phyloP scores from a whole-genome alignment of 208 protist species.

The Trypanosoma cruzi region DNA sequence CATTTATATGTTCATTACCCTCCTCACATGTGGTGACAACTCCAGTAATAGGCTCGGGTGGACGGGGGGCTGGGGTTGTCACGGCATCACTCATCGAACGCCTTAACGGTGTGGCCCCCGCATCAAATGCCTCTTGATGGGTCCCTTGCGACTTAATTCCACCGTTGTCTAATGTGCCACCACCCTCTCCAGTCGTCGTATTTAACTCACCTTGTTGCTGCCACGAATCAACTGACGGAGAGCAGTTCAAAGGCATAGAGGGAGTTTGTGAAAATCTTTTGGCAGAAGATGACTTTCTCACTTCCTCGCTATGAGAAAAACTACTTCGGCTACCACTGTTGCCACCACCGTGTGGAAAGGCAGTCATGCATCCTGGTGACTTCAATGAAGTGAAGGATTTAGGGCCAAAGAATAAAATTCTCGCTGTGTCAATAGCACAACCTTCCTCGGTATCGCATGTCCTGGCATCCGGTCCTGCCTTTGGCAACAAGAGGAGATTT shows the following conservation, averaged over 20 bases:
- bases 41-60: not conserved
- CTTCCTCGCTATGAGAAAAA: not conserved
- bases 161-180: not conserved
- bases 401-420: slow-evolving; percentile 66
- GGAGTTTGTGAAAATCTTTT: slow-evolving; percentile 3
- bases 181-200: not conserved
- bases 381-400: slow-evolving; percentile 63
- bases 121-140: slow-evolving; percentile 2
- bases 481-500: slow-evolving; percentile 68
- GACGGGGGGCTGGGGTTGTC: slow-evolving; percentile 14
- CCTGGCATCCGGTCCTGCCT: slow-evolving; percentile 53
- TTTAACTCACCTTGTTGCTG: not conserved
- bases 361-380: slow-evolving; percentile 48
- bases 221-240: not conserved
- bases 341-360: slow-evolving; percentile 42
- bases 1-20: not conserved
- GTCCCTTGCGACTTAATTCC: not conserved
- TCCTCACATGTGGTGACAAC: not conserved
- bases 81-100: not conserved
- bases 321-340: slow-evolving; percentile 23
- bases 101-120: slow-evolving; percentile 18
- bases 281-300: not conserved
- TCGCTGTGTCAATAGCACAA: slow-evolving; percentile 66
- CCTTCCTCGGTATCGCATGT: slow-evolving; percentile 44
- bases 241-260: too few relatives aligned